phyloP scores from a whole-genome alignment of 108 stramenopile species.

The Pseudonitzschia delicatissima region DNA sequence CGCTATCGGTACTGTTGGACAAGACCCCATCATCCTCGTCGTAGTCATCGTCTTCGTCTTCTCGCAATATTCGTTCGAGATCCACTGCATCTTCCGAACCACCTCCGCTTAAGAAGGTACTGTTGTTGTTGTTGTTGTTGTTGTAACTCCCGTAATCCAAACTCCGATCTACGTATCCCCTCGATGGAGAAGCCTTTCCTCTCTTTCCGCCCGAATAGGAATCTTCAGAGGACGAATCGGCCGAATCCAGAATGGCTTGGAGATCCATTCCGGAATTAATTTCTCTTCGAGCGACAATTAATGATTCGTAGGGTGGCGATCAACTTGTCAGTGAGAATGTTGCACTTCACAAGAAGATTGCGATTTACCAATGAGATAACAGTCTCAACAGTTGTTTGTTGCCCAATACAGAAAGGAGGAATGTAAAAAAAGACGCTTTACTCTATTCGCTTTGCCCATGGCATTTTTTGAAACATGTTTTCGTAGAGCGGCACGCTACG shows the following conservation, averaged over 20 bases:
- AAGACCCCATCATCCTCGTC: conserved; percentile 27
- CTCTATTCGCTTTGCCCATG: too few relatives aligned
- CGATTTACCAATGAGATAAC: too few relatives aligned
- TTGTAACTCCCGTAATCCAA: neutral
- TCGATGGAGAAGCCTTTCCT: too few relatives aligned
- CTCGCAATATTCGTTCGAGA: conserved; percentile 72
- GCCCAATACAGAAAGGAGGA: too few relatives aligned
- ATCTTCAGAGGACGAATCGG: conserved; percentile 23
- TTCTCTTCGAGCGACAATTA: too few relatives aligned
- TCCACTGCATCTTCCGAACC: conserved; percentile 36
- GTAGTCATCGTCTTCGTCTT: conserved; percentile 69
- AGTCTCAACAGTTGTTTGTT: too few relatives aligned
- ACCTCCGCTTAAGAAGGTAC: neutral
- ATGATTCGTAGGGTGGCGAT: too few relatives aligned
- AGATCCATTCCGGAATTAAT: conserved; percentile 35
- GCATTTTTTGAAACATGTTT: too few relatives aligned
- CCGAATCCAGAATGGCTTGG: conserved; percentile 52
- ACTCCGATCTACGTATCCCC: neutral
- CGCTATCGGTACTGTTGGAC: neutral
- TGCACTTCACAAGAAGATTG: too few relatives aligned
- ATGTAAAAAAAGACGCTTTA: too few relatives aligned
- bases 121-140: neutral
- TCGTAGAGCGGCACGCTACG: too few relatives aligned
- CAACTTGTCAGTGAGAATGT: too few relatives aligned
- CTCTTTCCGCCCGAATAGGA: neutral